phyloP scores from a whole-genome alignment of 169 alveolate genomes.

The Cryptosporidium baileyi region DNA sequence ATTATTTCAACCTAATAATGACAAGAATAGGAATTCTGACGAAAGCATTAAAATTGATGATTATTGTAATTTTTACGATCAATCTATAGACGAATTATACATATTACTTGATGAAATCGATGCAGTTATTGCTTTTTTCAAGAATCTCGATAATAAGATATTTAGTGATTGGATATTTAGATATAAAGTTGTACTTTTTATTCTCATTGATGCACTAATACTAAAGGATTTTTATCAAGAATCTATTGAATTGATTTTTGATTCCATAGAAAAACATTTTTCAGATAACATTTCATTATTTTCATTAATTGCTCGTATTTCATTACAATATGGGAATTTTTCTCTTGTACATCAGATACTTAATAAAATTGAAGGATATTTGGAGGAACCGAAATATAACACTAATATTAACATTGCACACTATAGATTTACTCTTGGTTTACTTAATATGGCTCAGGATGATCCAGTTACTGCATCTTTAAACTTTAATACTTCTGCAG shows the following conservation, averaged over 20 bases:
- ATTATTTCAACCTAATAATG: conserved; percentile 17
- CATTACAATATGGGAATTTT: conserved; percentile 36
- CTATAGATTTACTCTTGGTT: conserved; percentile 67
- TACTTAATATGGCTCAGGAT: conserved; percentile 54
- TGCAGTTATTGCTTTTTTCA: neutral
- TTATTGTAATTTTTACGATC: conserved; percentile 14
- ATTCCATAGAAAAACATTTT: conserved; percentile 31
- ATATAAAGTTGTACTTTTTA: neutral
- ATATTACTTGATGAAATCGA: conserved; percentile 41
- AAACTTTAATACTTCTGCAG: conserved; percentile 61
- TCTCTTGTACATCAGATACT: neutral
- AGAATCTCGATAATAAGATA: neutral
- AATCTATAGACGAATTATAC: conserved; percentile 26
- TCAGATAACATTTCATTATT: conserved; percentile 29
- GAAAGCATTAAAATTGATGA: conserved; percentile 55
- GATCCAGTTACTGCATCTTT: conserved; percentile 67
- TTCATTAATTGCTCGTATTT: conserved; percentile 24
- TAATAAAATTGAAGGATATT: conserved; percentile 16
- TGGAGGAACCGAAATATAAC: conserved; percentile 6
- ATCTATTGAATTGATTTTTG: neutral
- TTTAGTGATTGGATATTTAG: conserved; percentile 12
- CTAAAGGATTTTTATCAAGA: conserved; percentile 50
- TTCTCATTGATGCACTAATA: conserved; percentile 19
- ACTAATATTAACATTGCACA: conserved; percentile 47
- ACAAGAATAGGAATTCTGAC: neutral